Evolutionary conservation across 257 asterid species (phyloP).

Genomic region (Phtheirospermum japonicum): DNA sequence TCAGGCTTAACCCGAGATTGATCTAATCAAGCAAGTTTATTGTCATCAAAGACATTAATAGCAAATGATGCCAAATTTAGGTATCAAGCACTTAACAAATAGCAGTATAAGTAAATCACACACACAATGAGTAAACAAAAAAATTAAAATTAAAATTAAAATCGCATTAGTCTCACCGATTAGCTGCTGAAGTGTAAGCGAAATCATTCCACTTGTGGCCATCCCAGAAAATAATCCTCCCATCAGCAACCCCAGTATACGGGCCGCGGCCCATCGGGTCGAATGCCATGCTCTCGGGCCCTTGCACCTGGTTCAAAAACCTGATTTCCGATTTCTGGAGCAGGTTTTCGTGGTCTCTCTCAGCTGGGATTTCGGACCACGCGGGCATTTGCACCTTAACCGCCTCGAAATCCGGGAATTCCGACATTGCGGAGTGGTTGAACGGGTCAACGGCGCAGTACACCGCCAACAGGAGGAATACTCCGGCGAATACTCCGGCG

Average conservation of each 20-base stretch:
- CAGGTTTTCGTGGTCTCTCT: conserved; percentile 51
- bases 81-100: too few relatives aligned
- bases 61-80: too few relatives aligned
- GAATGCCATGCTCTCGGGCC: conserved; percentile 88
- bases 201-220: conserved; percentile 75
- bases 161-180: conserved; percentile 48
- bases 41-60: too few relatives aligned
- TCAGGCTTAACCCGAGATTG: too few relatives aligned
- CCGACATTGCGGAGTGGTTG: conserved; percentile 59
- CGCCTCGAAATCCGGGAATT: conserved; percentile 62
- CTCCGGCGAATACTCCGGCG: conserved; percentile 40
- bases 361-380: conserved; percentile 65
- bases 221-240: conserved; percentile 82
- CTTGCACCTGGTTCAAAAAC: conserved; percentile 75
- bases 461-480: conserved; percentile 54
- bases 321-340: conserved; percentile 80
- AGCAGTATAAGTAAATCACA: too few relatives aligned
- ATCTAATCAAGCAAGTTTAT: too few relatives aligned
- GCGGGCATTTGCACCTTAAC: conserved; percentile 64
- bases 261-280: conserved; percentile 91
- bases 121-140: neutral
- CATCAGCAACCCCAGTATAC: conserved; percentile 49
- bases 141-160: neutral
- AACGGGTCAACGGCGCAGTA: conserved; percentile 94
- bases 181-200: conserved; percentile 83